Percentiles rank a stretch among this genome's conserved stretches.
phyloP scores from a whole-genome alignment of 2,329 filamentous ascomycete species.

The Aschersonia sp. region DNA sequence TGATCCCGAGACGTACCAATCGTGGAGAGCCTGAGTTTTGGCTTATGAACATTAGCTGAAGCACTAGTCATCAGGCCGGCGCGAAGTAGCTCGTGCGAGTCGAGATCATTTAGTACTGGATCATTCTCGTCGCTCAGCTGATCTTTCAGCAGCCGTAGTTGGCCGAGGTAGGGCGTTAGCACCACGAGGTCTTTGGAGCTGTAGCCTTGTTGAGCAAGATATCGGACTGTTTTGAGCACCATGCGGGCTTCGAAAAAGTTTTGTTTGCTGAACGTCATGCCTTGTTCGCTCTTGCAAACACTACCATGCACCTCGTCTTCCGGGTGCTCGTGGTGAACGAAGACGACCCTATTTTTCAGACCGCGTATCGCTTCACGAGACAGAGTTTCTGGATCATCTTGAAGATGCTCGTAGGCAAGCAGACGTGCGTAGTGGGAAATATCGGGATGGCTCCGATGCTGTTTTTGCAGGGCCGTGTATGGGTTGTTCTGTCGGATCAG shows the following conservation, averaged over 20 bases:
- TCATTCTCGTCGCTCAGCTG: slow-evolving; percentile 42
- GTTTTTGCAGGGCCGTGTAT: slow-evolving; percentile 39
- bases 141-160: slow-evolving; percentile 42
- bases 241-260: slow-evolving; percentile 54
- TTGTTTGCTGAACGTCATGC: slow-evolving; percentile 33
- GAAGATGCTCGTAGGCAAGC: slow-evolving; percentile 47
- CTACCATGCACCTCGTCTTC: slow-evolving; percentile 31
- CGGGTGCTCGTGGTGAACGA: slow-evolving; percentile 45
- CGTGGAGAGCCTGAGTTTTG: slow-evolving; percentile 46
- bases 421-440: slow-evolving; percentile 44
- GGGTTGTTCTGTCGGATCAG: slow-evolving; percentile 40
- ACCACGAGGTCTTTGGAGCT: slow-evolving; percentile 50
- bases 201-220: slow-evolving; percentile 60
- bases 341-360: slow-evolving; percentile 44
- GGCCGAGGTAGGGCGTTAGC: slow-evolving; percentile 59
- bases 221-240: slow-evolving; percentile 49
- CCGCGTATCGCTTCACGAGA: slow-evolving; percentile 36
- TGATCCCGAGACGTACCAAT: slow-evolving; percentile 38
- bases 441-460: slow-evolving; percentile 57
- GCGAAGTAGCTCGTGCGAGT: slow-evolving; percentile 41
- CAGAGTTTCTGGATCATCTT: slow-evolving; percentile 36
- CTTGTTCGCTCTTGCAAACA: slow-evolving; percentile 36
- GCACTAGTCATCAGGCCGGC: slow-evolving; percentile 47
- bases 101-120: slow-evolving; percentile 53
- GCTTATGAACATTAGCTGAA: slow-evolving; percentile 34